These are phyloP conservation scores for Rhizoclosmatium sp. DNA, from an alignment of 192 early-diverging fungal genomes.

Conservation along the genomic window DNA sequence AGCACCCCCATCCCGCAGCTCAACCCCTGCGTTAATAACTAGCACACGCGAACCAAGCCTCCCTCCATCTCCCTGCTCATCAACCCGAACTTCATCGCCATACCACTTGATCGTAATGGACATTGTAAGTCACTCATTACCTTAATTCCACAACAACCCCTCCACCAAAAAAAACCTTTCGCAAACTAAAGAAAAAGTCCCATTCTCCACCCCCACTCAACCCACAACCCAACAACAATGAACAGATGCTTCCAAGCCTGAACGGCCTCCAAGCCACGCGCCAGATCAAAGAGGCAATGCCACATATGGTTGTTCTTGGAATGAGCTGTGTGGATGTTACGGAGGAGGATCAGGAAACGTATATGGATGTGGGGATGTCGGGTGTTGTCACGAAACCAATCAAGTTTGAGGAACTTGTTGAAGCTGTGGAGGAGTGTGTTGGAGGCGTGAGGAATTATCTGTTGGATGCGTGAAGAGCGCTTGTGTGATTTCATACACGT, in stretches of 20 bases:
- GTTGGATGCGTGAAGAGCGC: neutral
- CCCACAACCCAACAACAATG: too few species aligned
- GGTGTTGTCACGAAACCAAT: constrained; percentile 21
- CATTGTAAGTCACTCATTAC: neutral
- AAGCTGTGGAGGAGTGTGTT: neutral
- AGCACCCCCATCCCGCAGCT: too few species aligned
- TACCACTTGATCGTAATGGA: constrained; percentile 29
- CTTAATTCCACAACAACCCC: too few species aligned
- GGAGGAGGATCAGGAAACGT: constrained; percentile 18
- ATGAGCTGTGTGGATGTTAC: constrained; percentile 10
- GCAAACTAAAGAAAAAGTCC: too few species aligned
- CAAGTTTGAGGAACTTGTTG: neutral
- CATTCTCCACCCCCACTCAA: too few species aligned
- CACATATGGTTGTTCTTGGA: neutral
- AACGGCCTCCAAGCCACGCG: constrained; percentile 31
- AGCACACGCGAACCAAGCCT: too few species aligned
- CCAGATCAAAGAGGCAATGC: constrained; percentile 6
- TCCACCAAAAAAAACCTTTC: too few species aligned
- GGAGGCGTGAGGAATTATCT: neutral
- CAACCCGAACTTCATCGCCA: neutral
- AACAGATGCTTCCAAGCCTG: constrained; percentile 16
- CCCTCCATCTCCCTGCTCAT: neutral
- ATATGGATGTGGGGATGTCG: constrained; percentile 20
- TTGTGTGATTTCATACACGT: too few species aligned
- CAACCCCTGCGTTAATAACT: too few species aligned